phyloP scores from a whole-genome alignment of 257 asterid species.

The Nemophila menziesii region DNA sequence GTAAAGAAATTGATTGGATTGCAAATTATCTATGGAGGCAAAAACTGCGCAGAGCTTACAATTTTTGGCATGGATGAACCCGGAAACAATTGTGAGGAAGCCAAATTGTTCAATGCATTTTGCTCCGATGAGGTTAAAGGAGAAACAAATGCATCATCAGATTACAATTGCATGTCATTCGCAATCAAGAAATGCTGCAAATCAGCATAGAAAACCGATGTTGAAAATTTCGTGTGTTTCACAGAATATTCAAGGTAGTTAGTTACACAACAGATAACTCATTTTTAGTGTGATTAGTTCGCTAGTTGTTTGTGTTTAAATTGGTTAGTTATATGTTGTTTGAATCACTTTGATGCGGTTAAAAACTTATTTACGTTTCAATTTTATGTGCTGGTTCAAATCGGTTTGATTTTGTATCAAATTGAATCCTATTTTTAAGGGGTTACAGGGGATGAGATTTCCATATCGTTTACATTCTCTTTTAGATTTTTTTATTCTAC shows the following conservation, averaged over 20 bases:
- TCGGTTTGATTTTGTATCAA: no score
- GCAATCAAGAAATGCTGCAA: conserved; percentile 17
- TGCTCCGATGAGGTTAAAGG: conserved; percentile 17
- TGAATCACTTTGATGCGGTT: background rate
- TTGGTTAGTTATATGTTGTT: background rate
- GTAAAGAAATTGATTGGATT: no score
- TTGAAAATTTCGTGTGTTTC: conserved; percentile 52
- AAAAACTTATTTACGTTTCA: no score
- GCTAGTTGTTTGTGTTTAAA: background rate
- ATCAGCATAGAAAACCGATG: conserved; percentile 12
- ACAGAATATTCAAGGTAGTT: conserved; percentile 53
- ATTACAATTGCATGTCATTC: conserved; percentile 22
- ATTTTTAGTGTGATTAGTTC: background rate
- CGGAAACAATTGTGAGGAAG: conserved; percentile 23
- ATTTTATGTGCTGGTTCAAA: no score
- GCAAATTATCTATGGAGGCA: conserved; percentile 40
- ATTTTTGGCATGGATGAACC: conserved; percentile 24
- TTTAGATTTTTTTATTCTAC: background rate
- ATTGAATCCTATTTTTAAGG: no score
- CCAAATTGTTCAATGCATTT: conserved; percentile 28
- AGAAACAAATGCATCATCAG: conserved; percentile 13
- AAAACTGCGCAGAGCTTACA: conserved; percentile 35
- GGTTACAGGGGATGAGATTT: background rate
- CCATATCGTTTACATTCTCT: background rate
- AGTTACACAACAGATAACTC: background rate